Percentiles rank a stretch among this genome's conserved stretches.
phyloP scores from a whole-genome alignment of 1,139 yeast genomes.

The Sugiyamaella paludigena region DNA sequence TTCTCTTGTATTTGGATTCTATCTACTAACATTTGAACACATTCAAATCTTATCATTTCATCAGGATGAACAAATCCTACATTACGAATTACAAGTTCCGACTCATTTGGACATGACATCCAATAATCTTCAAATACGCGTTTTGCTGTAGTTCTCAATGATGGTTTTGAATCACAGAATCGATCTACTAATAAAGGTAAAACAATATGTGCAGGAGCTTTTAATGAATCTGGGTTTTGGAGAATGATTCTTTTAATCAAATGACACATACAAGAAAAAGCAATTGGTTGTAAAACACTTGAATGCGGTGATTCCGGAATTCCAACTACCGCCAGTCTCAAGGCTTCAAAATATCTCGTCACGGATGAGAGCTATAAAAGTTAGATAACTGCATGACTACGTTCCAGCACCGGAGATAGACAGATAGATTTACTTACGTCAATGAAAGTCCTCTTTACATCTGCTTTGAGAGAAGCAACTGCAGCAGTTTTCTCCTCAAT shows the following conservation, averaged over 20 bases:
- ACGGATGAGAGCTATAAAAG: conserved; percentile 38
- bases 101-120: conserved; percentile 58
- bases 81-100: conserved; percentile 50
- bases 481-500: conserved; percentile 41
- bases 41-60: conserved; percentile 45
- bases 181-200: conserved; percentile 58
- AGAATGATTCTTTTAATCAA: conserved; percentile 71
- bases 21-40: conserved; percentile 39
- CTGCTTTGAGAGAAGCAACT: conserved; percentile 58
- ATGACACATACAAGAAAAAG: conserved; percentile 72
- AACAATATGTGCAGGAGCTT: conserved; percentile 48
- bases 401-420: neutral
- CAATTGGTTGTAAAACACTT: conserved; percentile 44
- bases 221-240: conserved; percentile 61
- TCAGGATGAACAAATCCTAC: conserved; percentile 51
- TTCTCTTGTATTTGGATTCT: conserved; percentile 41
- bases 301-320: conserved; percentile 29
- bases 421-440: conserved; percentile 38
- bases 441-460: conserved; percentile 65
- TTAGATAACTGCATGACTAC: neutral
- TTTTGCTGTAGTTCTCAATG: conserved; percentile 50
- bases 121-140: conserved; percentile 64
- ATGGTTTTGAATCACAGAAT: conserved; percentile 49
- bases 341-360: conserved; percentile 56
- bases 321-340: conserved; percentile 47